A percentile compares a stretch with the other conserved stretches of the same genome.
Evolutionary conservation across 148 eudicot species (phyloP).

Genomic region (Cornus kousa): DNA sequence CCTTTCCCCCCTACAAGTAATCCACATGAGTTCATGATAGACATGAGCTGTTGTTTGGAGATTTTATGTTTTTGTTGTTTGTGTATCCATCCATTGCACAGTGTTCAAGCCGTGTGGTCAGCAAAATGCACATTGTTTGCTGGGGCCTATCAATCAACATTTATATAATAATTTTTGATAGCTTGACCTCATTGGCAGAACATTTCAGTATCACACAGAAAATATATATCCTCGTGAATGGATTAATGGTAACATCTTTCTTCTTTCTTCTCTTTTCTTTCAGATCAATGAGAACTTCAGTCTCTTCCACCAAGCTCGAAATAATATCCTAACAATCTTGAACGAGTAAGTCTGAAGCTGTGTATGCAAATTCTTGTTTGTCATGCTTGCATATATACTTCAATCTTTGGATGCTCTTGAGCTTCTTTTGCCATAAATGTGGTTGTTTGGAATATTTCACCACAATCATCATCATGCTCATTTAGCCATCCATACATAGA

Average conservation of each 20-base stretch:
- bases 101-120: background rate
- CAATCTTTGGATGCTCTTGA: background rate
- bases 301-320: constrained; percentile 75
- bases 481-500: background rate
- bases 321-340: constrained; percentile 55
- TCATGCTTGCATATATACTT: background rate
- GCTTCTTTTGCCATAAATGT: background rate
- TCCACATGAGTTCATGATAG: background rate
- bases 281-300: constrained; percentile 72
- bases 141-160: background rate
- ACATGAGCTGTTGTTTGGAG: background rate
- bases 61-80: background rate
- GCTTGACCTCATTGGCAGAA: background rate
- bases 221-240: background rate
- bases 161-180: background rate
- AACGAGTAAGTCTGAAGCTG: constrained; percentile 57
- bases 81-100: background rate
- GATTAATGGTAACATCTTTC: constrained; percentile 7
- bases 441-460: background rate
- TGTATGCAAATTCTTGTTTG: background rate
- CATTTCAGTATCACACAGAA: background rate
- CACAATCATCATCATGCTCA: background rate
- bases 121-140: background rate
- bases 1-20: too few species aligned
- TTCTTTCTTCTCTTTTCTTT: constrained; percentile 20